Conservation (phyloP, 148 eudicot genomes). For the Pharnaceum exiguum region DNA sequence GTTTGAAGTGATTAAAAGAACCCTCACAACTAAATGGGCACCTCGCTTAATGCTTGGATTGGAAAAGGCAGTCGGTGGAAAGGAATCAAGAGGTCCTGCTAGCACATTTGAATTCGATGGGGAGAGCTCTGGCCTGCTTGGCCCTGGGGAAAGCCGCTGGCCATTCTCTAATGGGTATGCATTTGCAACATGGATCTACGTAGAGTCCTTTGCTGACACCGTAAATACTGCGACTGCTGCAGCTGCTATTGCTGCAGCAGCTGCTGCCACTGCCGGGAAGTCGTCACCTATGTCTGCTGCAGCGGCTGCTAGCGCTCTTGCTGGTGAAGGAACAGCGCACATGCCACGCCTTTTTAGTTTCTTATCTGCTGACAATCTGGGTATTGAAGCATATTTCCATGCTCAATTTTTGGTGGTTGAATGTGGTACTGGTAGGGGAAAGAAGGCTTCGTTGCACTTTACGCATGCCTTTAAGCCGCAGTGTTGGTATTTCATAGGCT, state of each 20-base stretch:
- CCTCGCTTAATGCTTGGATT: slow-evolving; percentile 67
- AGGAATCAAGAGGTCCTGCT: slow-evolving; percentile 91
- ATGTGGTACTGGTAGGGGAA: slow-evolving; percentile 88
- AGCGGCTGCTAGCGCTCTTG: slow-evolving; percentile 98
- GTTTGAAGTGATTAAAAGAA: slow-evolving; percentile 65
- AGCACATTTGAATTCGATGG: slow-evolving; percentile 97
- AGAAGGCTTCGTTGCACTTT: slow-evolving; percentile 91
- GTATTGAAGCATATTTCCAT: slow-evolving; percentile 97
- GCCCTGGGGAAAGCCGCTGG: slow-evolving; percentile 98
- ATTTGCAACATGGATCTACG: slow-evolving; percentile 95
- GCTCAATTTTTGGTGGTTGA: slow-evolving; percentile 99
- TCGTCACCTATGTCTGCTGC: slow-evolving; percentile 98
- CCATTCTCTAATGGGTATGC: slow-evolving; percentile 93
- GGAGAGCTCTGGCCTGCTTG: slow-evolving; percentile 97
- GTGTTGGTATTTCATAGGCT: slow-evolving; percentile 94
- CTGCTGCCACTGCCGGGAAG: slow-evolving; percentile 92
- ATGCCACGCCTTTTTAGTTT: slow-evolving; percentile 98
- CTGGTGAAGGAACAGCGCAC: slow-evolving; percentile 97
- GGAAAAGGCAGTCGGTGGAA: slow-evolving; percentile 92
- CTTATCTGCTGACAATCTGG: slow-evolving; percentile 93
- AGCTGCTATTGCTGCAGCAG: slow-evolving; percentile 99
- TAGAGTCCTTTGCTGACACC: slow-evolving; percentile 95
- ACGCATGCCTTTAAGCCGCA: slow-evolving; percentile 99
- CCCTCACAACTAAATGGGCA: slow-evolving; percentile 65
- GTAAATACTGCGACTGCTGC: slow-evolving; percentile 95